Evolutionary conservation across 768 basidiomycete species (phyloP).

Genomic region (Auriscalpium orientale): DNA sequence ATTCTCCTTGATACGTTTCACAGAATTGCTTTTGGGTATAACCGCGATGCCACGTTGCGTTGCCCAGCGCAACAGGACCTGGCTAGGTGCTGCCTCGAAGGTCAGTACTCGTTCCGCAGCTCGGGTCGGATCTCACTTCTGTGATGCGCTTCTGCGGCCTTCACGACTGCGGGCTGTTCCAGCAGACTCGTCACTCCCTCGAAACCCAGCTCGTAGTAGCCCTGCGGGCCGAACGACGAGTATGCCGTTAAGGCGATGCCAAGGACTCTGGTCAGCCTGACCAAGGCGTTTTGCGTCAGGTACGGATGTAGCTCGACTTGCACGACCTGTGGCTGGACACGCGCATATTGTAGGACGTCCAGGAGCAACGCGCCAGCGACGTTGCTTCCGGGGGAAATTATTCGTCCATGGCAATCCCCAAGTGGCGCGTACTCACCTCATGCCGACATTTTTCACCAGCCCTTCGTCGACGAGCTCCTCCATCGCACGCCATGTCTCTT

Average conservation of each 20-base stretch:
- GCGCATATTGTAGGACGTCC: constrained; percentile 75
- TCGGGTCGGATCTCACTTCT: constrained; percentile 38
- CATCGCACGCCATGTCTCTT: constrained; percentile 81
- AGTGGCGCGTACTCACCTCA: constrained; percentile 39
- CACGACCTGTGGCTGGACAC: constrained; percentile 47
- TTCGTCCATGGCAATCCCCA: neutral
- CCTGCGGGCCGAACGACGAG: constrained; percentile 46
- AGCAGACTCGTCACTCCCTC: constrained; percentile 47
- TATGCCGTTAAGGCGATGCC: constrained; percentile 49
- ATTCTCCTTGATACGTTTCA: constrained; percentile 35
- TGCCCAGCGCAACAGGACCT: constrained; percentile 44
- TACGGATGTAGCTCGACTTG: constrained; percentile 58
- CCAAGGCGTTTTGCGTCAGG: constrained; percentile 40
- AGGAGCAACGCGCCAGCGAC: constrained; percentile 62
- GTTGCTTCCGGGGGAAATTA: constrained; percentile 41
- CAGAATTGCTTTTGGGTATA: constrained; percentile 40
- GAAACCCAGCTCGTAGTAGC: constrained; percentile 60
- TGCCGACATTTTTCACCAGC: constrained; percentile 69
- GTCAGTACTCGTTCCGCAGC: too few species aligned
- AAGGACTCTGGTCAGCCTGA: constrained; percentile 35
- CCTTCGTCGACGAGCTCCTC: constrained; percentile 71
- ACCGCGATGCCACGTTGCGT: constrained; percentile 41
- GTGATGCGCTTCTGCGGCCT: constrained; percentile 39
- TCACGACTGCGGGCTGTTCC: constrained; percentile 35
- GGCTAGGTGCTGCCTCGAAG: constrained; percentile 26